Conservation (phyloP, 2,329 filamentous ascomycete species). For the Sporothrix schenckii region DNA sequence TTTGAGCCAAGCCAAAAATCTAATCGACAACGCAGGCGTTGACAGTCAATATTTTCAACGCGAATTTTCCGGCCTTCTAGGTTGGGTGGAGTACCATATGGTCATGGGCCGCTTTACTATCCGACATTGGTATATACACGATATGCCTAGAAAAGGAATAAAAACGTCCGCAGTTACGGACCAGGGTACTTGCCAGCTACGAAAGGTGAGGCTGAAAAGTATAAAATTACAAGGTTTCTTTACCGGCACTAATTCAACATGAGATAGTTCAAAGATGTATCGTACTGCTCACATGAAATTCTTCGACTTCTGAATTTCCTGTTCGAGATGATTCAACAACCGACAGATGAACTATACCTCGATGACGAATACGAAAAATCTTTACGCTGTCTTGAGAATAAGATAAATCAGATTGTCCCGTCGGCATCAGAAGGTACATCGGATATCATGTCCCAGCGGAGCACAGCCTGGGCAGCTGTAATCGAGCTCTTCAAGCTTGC, state of each 20-base stretch:
- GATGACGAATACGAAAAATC: background rate
- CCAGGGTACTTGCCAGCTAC: background rate
- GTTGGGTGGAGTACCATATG: slow-evolving; percentile 32
- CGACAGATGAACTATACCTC: background rate
- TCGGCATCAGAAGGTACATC: too few species aligned
- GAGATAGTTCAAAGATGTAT: background rate
- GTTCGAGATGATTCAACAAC: background rate
- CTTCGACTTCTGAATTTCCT: background rate
- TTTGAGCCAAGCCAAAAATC: background rate
- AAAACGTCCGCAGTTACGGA: background rate
- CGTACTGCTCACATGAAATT: background rate
- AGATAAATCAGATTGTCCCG: background rate
- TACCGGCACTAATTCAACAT: too few species aligned
- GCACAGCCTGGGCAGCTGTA: background rate
- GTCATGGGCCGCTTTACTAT: slow-evolving; percentile 30
- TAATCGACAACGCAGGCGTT: background rate
- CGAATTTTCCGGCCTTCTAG: slow-evolving; percentile 12
- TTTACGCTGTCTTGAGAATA: background rate
- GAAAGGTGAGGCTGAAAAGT: background rate
- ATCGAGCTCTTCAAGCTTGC: background rate
- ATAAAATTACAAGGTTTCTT: too few species aligned
- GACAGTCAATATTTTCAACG: background rate
- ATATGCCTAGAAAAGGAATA: background rate
- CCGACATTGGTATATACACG: slow-evolving; percentile 30
- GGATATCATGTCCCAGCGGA: too few species aligned